Conservation (phyloP, 495 filamentous ascomycete genomes). For the Hyaloscypha variabilis region DNA sequence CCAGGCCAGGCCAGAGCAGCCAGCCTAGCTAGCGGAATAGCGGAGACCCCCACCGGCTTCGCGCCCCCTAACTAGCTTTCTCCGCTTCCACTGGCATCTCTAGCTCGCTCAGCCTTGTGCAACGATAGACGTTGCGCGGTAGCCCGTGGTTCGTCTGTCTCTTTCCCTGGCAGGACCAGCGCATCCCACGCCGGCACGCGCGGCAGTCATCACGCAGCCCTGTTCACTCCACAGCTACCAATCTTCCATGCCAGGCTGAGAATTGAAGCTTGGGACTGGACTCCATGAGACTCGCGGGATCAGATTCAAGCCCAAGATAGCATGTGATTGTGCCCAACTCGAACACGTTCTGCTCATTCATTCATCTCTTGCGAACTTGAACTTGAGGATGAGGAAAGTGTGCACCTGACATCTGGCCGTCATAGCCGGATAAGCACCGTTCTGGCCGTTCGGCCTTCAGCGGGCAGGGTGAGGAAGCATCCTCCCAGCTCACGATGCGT, state of each 20-base stretch:
- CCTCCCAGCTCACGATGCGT: background rate
- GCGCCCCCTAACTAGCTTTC: too few relatives aligned
- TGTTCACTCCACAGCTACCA: background rate
- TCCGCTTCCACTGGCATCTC: too few relatives aligned
- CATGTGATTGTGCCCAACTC: background rate
- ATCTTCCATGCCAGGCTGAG: background rate
- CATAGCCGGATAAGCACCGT: background rate
- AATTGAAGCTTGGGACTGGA: background rate
- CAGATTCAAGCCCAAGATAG: background rate
- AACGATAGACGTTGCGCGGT: background rate
- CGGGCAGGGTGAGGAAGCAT: background rate
- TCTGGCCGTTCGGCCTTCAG: background rate
- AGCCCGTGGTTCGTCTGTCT: background rate
- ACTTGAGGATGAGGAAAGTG: too few relatives aligned
- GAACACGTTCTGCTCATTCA: background rate
- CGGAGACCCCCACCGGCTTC: background rate
- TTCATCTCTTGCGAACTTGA: background rate
- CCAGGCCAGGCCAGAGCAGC: background rate
- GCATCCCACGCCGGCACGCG: background rate
- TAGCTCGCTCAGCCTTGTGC: conserved; percentile 4
- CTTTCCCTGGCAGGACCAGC: background rate
- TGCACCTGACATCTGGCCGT: background rate
- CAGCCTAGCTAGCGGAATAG: background rate
- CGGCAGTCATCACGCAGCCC: background rate
- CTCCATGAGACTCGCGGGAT: too few relatives aligned